phyloP scores from a whole-genome alignment of 345 rosid species.

The Populus pruinosa region DNA sequence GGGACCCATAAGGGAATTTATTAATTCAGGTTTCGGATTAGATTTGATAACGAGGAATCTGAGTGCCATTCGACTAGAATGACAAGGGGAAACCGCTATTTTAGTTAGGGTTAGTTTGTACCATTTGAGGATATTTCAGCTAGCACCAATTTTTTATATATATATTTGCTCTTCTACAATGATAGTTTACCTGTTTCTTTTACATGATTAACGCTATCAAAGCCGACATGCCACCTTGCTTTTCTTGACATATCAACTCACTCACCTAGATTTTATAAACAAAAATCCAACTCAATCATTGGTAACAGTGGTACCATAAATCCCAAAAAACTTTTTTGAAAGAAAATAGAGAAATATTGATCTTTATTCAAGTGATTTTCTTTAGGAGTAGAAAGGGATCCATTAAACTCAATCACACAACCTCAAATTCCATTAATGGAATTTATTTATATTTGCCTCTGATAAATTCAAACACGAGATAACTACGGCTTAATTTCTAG shows the following conservation, averaged over 20 bases:
- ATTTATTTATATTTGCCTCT: neutral
- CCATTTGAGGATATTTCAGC: too few species aligned
- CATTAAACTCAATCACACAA: neutral
- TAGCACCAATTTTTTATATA: neutral
- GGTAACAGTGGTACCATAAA: neutral
- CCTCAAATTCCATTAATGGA: neutral
- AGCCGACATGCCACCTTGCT: slow-evolving; percentile 9
- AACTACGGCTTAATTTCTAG: neutral
- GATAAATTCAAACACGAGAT: neutral
- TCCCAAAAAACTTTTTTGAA: neutral
- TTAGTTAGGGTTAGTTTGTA: too few species aligned
- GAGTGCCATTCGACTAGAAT: too few species aligned
- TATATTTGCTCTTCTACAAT: neutral
- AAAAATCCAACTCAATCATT: neutral
- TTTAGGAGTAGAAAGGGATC: neutral
- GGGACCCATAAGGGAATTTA: too few species aligned
- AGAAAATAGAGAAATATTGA: too few species aligned
- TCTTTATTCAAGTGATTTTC: neutral
- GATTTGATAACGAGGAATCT: too few species aligned
- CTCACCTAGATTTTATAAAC: neutral
- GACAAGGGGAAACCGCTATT: too few species aligned
- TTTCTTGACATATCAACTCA: slow-evolving; percentile 2
- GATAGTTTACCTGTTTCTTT: neutral
- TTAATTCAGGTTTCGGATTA: too few species aligned
- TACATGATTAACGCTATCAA: neutral